Base-by-base conservation (phyloP, 2,329 filamentous ascomycete species). In the Sporothrix variecibatus region DNA sequence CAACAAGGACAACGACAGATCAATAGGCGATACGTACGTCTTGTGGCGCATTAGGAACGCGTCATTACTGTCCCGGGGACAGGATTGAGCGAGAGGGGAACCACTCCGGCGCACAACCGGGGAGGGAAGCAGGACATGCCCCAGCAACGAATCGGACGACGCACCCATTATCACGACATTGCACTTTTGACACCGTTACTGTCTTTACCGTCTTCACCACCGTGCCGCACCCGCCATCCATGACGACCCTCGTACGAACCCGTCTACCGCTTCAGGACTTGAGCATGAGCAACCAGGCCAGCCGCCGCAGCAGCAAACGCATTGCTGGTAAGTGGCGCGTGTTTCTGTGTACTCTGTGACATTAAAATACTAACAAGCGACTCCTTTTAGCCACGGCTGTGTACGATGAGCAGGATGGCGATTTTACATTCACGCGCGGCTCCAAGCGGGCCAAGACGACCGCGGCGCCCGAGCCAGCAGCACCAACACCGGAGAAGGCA, bases 391-490 rank as follows among this genome's bases (percentile, higher is more conserved):
- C 78, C 73, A 73, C 79, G 70, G 78, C 79, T 68, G 86, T 83
- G 76, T 92, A 91, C 78, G 91, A 93, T 78, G 92, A 95, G 81
- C 88, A 92, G 79, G 91, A 93, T 84, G 93, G 92, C 78, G 93
- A 93, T 76, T 95, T 95, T 78, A 86, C 90, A 74, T 95, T 94
- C 81, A 90, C 91, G 76, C 89, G 92, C 77, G 90, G 87, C 76
- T 85, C 90, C 12, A 93, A 93, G 80, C 84, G 88, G 79, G 86
- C 86, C 75, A 94, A 92, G 83, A 87, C 88, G 60, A 86, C 82
- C 26, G 82, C 73, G 6, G 73, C 38, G 11, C 38, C 71, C 5
- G 81, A 82, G 34, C 77, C 81, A 15, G 79, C 78, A 80, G 81
- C 53, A 65, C 28, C 40, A 20, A 23, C 23, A 56, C 40, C 64